Evolutionary conservation across 805 yeast genomes (phyloP).

Genomic region (Teunomyces gatunensis): DNA sequence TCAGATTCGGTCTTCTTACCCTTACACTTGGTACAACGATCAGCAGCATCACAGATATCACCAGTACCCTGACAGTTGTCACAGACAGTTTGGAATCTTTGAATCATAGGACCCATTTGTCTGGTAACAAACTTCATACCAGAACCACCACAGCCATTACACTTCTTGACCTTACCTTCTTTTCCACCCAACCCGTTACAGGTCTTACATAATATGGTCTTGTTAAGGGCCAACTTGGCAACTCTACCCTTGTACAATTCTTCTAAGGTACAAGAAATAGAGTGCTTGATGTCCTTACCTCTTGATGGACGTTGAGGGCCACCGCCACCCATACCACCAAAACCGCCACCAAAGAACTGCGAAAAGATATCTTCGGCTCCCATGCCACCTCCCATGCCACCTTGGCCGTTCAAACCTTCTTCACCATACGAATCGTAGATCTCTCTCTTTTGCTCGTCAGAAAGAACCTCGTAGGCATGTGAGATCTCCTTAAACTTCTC

Average conservation of each 20-base stretch:
- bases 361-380: slow-evolving; percentile 74
- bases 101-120: slow-evolving; percentile 99
- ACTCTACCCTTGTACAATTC: slow-evolving; percentile 93
- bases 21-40: slow-evolving; percentile 79
- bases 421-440: slow-evolving; percentile 87
- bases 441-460: slow-evolving; percentile 86
- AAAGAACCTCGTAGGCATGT: slow-evolving; percentile 82
- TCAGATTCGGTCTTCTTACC: slow-evolving; percentile 88
- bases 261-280: slow-evolving; percentile 81
- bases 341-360: slow-evolving; percentile 76
- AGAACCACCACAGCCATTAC: slow-evolving; percentile 84
- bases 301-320: slow-evolving; percentile 74
- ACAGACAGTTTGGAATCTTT: slow-evolving; percentile 95
- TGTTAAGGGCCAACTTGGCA: slow-evolving; percentile 89
- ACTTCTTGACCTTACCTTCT: slow-evolving; percentile 81
- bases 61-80: slow-evolving; percentile 91
- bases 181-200: slow-evolving; percentile 98
- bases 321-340: slow-evolving; percentile 55
- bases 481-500: slow-evolving; percentile 92
- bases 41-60: slow-evolving; percentile 80
- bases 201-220: slow-evolving; percentile 79
- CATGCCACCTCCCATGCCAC: slow-evolving; percentile 62
- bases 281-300: slow-evolving; percentile 90
- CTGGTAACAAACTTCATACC: slow-evolving; percentile 91
- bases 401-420: slow-evolving; percentile 80